These are phyloP conservation scores for Ocimum tenuiflorum DNA, from an alignment of 257 asterid genomes.

Conservation along the genomic window DNA sequence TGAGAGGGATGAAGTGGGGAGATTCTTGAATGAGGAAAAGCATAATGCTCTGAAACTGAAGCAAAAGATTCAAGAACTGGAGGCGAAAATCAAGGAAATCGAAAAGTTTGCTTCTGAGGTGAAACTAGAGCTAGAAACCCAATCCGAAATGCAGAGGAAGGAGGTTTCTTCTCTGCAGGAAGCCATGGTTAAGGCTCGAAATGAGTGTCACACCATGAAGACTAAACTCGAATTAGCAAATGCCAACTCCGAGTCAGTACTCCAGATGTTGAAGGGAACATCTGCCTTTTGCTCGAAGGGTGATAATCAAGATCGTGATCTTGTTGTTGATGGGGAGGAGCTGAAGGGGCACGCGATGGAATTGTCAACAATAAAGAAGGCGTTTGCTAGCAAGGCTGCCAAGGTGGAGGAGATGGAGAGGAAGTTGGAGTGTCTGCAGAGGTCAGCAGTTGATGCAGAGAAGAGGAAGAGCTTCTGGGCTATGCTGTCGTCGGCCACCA, in stretches of 20 bases:
- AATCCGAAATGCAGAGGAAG: slow-evolving; percentile 32
- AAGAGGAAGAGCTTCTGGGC: slow-evolving; percentile 77
- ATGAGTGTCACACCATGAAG: slow-evolving; percentile 31
- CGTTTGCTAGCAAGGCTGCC: slow-evolving; percentile 41
- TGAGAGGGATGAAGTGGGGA: slow-evolving; percentile 36
- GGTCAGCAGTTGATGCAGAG: slow-evolving; percentile 41
- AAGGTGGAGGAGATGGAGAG: slow-evolving; percentile 50
- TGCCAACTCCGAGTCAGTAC: slow-evolving; percentile 29
- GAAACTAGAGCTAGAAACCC: slow-evolving; percentile 36
- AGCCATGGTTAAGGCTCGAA: slow-evolving; percentile 24
- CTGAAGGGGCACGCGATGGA: slow-evolving; percentile 26
- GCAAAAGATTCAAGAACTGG: slow-evolving; percentile 35
- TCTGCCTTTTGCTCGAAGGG: slow-evolving; percentile 34
- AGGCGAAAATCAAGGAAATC: slow-evolving; percentile 30
- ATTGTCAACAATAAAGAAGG: slow-evolving; percentile 51
- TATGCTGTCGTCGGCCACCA: slow-evolving; percentile 56
- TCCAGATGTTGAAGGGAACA: slow-evolving; percentile 54
- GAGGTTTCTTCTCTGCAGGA: slow-evolving; percentile 33
- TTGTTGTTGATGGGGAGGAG: slow-evolving; percentile 28
- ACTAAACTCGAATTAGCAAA: slow-evolving; percentile 34
- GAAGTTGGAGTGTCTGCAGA: slow-evolving; percentile 42
- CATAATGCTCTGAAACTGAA: slow-evolving; percentile 29
- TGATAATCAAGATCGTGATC: slow-evolving; percentile 5
- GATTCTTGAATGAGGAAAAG: slow-evolving; percentile 36
- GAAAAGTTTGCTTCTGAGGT: slow-evolving; percentile 19